Evolutionary conservation across 768 basidiomycete genomes (phyloP), one percentile per base, ranked within the genome.

Genomic region (Calocera viscosa): DNA sequence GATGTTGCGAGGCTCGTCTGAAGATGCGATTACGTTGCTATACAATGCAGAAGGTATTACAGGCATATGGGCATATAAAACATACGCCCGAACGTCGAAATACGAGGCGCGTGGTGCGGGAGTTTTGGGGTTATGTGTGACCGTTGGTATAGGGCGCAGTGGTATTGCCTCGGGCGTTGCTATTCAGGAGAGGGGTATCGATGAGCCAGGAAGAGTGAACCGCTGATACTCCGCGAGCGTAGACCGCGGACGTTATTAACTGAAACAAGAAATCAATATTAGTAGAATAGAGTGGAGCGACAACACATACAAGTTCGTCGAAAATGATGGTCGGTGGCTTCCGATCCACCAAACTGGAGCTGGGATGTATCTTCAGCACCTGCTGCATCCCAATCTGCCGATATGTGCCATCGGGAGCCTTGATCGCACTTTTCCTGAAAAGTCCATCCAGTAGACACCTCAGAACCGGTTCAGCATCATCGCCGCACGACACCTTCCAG

Each of bases 271-370:
- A 33, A 40, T 17, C 22, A 32, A 22, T 10, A 40, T 16, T 22
- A 64, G 43, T 63, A 30, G 66, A 34, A 69, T 64, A 38, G 24
- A 39, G 22, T 1, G 28, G 34, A 49, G 14, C 22, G 49, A 35
- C 1, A 67, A 43, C 1, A 79, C 88, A 72, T 69, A 96, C 95
- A 73, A 99, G 77, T 73, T 99, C 96, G 74, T 95, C 89, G 74
- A 90, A 99, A 39, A 99, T 82, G 69, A 99, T 92, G 3, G 88
- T 91, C 0, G 86, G 86, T 0, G 86, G 84, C 74, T 90, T 91
- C 73, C 89, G 91, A 70, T 89, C 87, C 71, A 82, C 83, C 71
- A 98, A 73, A 1, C 84, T 82, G 33, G 94, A 97, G 33, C 89
- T 83, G 0, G 95, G 96, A 73, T 98, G 93, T 24, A 99, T 89